Evolutionary conservation across 305 asterid genomes (phyloP).

Genomic region (Caryopteris hybrid): DNA sequence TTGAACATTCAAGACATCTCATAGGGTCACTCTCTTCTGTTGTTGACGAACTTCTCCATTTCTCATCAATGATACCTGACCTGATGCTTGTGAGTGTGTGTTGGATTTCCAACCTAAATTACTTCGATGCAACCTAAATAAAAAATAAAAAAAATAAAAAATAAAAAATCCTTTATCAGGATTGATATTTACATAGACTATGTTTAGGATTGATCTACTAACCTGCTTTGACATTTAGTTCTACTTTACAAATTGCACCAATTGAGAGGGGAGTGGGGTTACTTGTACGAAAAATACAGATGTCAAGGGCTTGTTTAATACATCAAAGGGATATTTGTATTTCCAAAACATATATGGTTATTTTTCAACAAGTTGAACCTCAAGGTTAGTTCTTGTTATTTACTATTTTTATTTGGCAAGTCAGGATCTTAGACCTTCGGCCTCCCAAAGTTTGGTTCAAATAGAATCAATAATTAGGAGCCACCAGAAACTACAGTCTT

Average conservation of each 20-base stretch:
- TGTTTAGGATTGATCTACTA: background rate
- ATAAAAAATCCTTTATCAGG: no score
- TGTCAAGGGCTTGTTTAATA: background rate
- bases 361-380: background rate
- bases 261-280: no score
- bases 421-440: slow-evolving; percentile 66
- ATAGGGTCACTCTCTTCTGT: slow-evolving; percentile 41
- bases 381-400: background rate
- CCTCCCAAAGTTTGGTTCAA: slow-evolving; percentile 47
- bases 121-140: background rate
- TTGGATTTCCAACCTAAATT: background rate
- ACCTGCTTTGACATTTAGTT: background rate
- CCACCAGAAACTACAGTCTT: slow-evolving; percentile 52
- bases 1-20: slow-evolving; percentile 50
- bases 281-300: no score
- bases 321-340: background rate
- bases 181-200: no score
- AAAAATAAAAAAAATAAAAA: background rate
- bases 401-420: slow-evolving; percentile 6
- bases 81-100: slow-evolving; percentile 51
- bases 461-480: slow-evolving; percentile 38
- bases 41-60: slow-evolving; percentile 54
- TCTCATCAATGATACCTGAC: slow-evolving; percentile 33
- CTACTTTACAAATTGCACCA: background rate
- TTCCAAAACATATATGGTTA: background rate